Evolutionary conservation across 106 monocot genomes (phyloP), one percentile per base, ranked within the genome.

Genomic region (Iris macrosiphon): DNA sequence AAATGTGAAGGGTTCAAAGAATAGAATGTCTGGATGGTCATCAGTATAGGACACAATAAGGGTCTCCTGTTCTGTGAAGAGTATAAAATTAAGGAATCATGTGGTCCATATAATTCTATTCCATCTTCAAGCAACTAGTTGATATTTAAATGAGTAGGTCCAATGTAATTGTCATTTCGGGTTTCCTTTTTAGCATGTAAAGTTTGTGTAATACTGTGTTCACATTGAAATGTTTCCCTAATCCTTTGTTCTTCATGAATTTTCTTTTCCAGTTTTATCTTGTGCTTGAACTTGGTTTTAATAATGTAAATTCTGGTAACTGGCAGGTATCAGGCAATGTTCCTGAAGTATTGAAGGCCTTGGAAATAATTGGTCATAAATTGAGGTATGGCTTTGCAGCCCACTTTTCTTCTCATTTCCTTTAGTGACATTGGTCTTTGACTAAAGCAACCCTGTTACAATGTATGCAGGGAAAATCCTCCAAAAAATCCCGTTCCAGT

Each of bases 321-420:
- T 52, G 30, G 15, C 56, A 57, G 37, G 56, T 57, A 57, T 57
- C 56, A 57, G 37, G 56, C 12, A 57, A 57, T 57, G 39, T 40
- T 7, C 31, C 39, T 34, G 23, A 57, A 57, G 56, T 57, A 14
- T 40, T 57, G 40, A 3, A 24, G 37, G 56, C 56, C 15, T 57
- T 57, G 56, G 38, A 22, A 25, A 38, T 23, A 23, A 35, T 57
- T 9, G 39, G 20, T 24, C 14, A 22, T 40, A 40, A 25, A 22
- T 57, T 57, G 17, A 35, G 39, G 56, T 57, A 57, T 24, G 39
- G 13, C 5, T 6, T 18, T 17, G n/a, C 15, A 52, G n/a, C 52
- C 1, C 52, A 27, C 28, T 13, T 27, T 29, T 27, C 23, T 26
- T 27, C 28, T 49, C 31, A 11, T 18, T 17, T 31, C 18, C 31